A percentile compares a stretch with the other conserved stretches of the same genome.
Conservation (phyloP, 768 basidiomycete species). For the Mycena amicta region DNA sequence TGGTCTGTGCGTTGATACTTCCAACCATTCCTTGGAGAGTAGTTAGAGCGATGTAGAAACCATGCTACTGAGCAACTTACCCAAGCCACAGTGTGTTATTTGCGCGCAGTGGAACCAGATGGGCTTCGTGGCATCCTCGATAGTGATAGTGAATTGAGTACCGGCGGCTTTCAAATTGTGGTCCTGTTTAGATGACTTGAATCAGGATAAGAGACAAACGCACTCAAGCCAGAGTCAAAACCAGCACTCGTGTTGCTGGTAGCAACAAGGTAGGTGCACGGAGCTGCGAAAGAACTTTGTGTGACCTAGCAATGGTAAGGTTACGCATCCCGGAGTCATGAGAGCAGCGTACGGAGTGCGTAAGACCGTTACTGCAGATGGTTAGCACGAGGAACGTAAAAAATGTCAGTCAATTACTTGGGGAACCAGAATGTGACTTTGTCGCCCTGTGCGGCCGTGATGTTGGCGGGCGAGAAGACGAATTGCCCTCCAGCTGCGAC, state of each 20-base stretch:
- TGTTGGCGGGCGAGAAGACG: slow-evolving; percentile 46
- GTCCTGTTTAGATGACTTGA: neutral
- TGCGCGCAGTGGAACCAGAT: slow-evolving; percentile 61
- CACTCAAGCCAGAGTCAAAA: slow-evolving; percentile 57
- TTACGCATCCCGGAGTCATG: neutral
- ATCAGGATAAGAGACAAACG: neutral
- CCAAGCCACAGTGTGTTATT: slow-evolving; percentile 48
- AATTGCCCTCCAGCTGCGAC: slow-evolving; percentile 43
- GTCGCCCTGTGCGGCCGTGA: slow-evolving; percentile 53
- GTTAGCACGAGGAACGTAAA: neutral
- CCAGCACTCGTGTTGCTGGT: slow-evolving; percentile 39
- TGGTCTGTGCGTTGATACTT: slow-evolving; percentile 47
- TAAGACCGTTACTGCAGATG: slow-evolving; percentile 35
- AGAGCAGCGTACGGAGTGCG: slow-evolving; percentile 40
- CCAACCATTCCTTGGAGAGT: slow-evolving; percentile 8
- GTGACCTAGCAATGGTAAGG: slow-evolving; percentile 34
- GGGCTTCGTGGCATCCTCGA: slow-evolving; percentile 49
- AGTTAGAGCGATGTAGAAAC: neutral
- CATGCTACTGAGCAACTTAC: slow-evolving; percentile 51
- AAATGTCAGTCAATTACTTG: slow-evolving; percentile 31
- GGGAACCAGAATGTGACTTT: slow-evolving; percentile 58
- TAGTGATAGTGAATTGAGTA: slow-evolving; percentile 47
- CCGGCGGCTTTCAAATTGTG: neutral
- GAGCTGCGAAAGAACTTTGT: slow-evolving; percentile 54
- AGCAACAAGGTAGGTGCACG: slow-evolving; percentile 53